phyloP scores from a whole-genome alignment of 2,329 filamentous ascomycete species.

The Neonectria coccinea region DNA sequence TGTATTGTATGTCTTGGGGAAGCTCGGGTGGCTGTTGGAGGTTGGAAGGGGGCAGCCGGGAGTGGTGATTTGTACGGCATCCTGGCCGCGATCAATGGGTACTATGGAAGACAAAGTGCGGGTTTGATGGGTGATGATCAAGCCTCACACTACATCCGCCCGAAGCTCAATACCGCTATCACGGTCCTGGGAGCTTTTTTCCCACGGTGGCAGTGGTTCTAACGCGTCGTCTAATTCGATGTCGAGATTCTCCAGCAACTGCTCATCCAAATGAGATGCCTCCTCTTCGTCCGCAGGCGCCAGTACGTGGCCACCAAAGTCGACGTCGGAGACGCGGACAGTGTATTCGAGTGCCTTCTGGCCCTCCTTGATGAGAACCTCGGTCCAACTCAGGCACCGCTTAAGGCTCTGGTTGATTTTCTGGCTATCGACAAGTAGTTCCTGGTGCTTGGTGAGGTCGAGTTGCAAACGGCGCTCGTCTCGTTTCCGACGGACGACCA shows the following conservation, averaged over 20 bases:
- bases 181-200: constrained; percentile 59
- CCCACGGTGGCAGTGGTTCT: constrained; percentile 45
- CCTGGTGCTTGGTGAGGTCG: constrained; percentile 89
- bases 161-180: constrained; percentile 66
- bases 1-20: constrained; percentile 29
- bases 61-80: constrained; percentile 34
- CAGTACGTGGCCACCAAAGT: constrained; percentile 84
- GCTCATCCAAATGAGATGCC: constrained; percentile 40
- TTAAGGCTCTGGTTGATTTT: constrained; percentile 96
- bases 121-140: neutral
- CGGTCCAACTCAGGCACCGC: constrained; percentile 88
- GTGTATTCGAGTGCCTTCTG: constrained; percentile 87
- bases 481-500: constrained; percentile 65
- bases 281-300: constrained; percentile 72
- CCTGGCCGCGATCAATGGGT: constrained; percentile 24
- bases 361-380: constrained; percentile 89
- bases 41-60: constrained; percentile 20
- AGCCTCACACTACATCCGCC: constrained; percentile 51
- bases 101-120: neutral
- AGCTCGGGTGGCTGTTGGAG: constrained; percentile 26
- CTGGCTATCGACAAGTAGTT: constrained; percentile 88
- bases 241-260: constrained; percentile 26
- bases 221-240: constrained; percentile 32
- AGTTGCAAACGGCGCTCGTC: constrained; percentile 87
- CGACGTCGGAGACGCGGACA: constrained; percentile 82